Base-by-base conservation (phyloP, 2,329 filamentous ascomycete genomes). In the Diaporthe longicolla region DNA sequence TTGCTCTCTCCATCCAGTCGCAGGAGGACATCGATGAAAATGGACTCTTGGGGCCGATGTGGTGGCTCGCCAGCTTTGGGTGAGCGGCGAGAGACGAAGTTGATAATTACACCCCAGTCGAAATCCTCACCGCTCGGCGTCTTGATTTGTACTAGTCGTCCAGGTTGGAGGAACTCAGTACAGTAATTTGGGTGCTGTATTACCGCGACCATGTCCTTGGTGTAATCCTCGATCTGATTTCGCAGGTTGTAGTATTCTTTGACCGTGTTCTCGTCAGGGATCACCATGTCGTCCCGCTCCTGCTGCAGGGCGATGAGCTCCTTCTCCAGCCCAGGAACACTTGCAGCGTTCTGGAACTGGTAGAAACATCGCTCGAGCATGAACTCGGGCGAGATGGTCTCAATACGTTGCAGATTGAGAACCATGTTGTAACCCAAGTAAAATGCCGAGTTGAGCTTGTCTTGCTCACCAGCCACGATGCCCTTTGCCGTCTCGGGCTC, bases 361-460 rank as follows among this genome's bases (percentile, higher is more conserved):
- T 94, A 97, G 86, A 99, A 99, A 81, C 97, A 99, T 78, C 93
- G 91, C 85, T 98, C 95, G n/a, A 99, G 87, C 97, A 99, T 99
- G 81, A 94, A 98, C 79, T 99, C 96, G 2, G 97, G 97, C 11
- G 95, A 98, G 68, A 99, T 97, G n/a, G 95, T 96, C 82, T 99
- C 97, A n/a, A 99, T 96, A 84, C 97, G 91, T 83, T 98, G 93
- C 75, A 99, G 85, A 81, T 99, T 99, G 73, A 99, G 88, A 80
- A 99, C 94, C 97, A 99, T 99, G 86, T 99, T 99, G 88, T 99
- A 99, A 43, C 97, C 95, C 21, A 99, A 89, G 82, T 99, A 94
- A 85, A 99, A 99, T 1, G 97, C 97, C 4, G 97, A 98, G 84
- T 98, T 98, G 40, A 99, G 91, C 78, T 95, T 95, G 83, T 99